Evolutionary conservation across 371 early-diverging fungal genomes (phyloP).

Genomic region (Syncephalastrum monosporum): DNA sequence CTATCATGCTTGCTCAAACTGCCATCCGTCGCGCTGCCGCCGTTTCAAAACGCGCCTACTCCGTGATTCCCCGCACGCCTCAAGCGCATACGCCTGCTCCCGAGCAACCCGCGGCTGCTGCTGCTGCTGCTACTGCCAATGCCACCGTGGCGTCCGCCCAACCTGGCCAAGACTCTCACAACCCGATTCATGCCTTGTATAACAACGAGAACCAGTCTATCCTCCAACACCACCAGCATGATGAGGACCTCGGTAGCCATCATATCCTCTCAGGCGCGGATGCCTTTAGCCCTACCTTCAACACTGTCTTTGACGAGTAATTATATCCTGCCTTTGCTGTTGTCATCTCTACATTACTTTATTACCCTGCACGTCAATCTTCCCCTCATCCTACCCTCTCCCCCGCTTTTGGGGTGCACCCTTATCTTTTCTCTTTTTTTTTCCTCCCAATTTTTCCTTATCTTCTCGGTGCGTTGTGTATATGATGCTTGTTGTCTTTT

Average conservation of each 20-base stretch:
- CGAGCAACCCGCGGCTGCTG: slow-evolving; percentile 8
- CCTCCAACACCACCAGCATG: slow-evolving; percentile 21
- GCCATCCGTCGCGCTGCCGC: not conserved
- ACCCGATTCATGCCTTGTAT: slow-evolving; percentile 22
- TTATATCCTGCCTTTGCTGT: no score
- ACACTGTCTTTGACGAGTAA: slow-evolving; percentile 25
- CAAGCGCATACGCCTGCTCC: not conserved
- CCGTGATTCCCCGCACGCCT: slow-evolving; percentile 1
- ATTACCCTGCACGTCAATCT: no score
- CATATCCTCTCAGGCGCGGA: slow-evolving; percentile 1
- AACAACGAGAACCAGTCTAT: slow-evolving; percentile 22
- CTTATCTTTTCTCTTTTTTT: not conserved
- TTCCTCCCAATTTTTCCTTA: not conserved
- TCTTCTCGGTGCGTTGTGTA: slow-evolving; percentile 2
- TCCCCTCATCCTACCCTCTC: no score
- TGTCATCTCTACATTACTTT: no score
- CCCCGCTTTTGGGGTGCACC: no score
- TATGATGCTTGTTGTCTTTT: not conserved
- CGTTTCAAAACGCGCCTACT: not conserved
- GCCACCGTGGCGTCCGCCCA: not conserved
- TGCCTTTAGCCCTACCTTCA: slow-evolving; percentile 14
- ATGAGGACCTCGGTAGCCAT: slow-evolving; percentile 1
- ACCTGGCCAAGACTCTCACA: slow-evolving; percentile 32
- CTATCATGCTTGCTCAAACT: slow-evolving; percentile 11
- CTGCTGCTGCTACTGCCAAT: slow-evolving; percentile 33